These are phyloP conservation scores for Cucumis melo DNA, from an alignment of 306 rosid species.

Conservation along the genomic window DNA sequence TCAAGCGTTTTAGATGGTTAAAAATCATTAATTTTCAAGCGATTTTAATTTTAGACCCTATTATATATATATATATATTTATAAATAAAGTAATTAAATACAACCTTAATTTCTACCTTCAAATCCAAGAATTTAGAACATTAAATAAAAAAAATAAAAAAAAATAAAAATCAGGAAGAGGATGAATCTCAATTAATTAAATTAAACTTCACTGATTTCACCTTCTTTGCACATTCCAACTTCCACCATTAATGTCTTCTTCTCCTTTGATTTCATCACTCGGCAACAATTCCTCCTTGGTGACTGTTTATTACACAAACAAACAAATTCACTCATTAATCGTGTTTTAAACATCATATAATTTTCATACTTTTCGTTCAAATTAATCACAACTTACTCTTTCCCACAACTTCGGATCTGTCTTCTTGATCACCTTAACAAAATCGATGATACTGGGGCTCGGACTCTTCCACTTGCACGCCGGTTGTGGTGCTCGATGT, in stretches of 20 bases:
- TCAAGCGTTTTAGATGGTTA: too few relatives aligned
- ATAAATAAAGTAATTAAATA: not conserved
- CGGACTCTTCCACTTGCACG: slow-evolving; percentile 72
- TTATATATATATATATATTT: not conserved
- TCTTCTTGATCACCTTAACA: slow-evolving; percentile 50
- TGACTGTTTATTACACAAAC: slow-evolving; percentile 27
- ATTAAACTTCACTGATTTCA: slow-evolving; percentile 44
- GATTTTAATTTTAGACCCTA: not conserved
- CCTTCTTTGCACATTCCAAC: slow-evolving; percentile 70
- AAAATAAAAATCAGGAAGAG: not conserved
- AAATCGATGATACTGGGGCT: slow-evolving; percentile 43
- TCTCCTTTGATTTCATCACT: slow-evolving; percentile 41
- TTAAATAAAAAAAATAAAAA: not conserved
- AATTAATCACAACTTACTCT: slow-evolving; percentile 35
- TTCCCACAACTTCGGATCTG: slow-evolving; percentile 75
- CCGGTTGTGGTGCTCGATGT: slow-evolving; percentile 47
- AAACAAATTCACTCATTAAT: not conserved
- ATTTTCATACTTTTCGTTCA: too few relatives aligned
- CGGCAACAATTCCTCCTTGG: slow-evolving; percentile 94
- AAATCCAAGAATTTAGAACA: not conserved
- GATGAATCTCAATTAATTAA: not conserved
- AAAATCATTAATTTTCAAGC: too few relatives aligned
- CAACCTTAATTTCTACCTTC: not conserved
- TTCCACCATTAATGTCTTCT: slow-evolving; percentile 46
- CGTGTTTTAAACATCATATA: too few relatives aligned